Percentiles rank a stretch among this genome's conserved stretches.
phyloP scores from a whole-genome alignment of 805 yeast species.

The Candida argentea region DNA sequence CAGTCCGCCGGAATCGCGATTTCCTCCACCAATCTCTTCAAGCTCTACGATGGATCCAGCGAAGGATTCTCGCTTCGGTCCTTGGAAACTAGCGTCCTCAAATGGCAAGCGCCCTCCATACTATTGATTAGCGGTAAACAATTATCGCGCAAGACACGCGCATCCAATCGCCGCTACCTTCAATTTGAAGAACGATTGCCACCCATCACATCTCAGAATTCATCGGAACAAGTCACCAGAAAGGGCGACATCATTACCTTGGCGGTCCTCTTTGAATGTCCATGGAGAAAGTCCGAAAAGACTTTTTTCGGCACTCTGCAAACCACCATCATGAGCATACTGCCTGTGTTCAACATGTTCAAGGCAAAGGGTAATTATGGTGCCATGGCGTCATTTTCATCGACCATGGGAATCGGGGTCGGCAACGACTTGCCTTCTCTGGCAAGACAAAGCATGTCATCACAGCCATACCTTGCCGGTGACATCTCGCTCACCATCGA shows the following conservation, averaged over 20 bases:
- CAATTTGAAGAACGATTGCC: constrained; percentile 43
- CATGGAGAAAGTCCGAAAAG: constrained; percentile 73
- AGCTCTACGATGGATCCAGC: constrained; percentile 62
- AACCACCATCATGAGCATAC: constrained; percentile 52
- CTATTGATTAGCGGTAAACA: constrained; percentile 59
- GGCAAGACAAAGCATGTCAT: too few species aligned
- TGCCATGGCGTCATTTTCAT: constrained; percentile 20
- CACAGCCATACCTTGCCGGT: constrained; percentile 53
- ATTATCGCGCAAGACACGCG: constrained; percentile 23
- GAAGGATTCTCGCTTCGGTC: constrained; percentile 85
- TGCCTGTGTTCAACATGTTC: constrained; percentile 54
- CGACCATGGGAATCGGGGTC: constrained; percentile 66
- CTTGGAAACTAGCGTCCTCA: constrained; percentile 70
- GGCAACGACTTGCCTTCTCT: constrained; percentile 64
- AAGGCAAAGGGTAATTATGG: too few species aligned
- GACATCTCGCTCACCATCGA: constrained; percentile 75
- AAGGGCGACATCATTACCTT: constrained; percentile 36
- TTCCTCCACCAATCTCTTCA: constrained; percentile 39
- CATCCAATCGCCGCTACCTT: constrained; percentile 36
- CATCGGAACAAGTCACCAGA: constrained; percentile 7
- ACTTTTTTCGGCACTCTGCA: constrained; percentile 57
- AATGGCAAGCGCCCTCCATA: constrained; percentile 85
- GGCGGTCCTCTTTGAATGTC: constrained; percentile 56
- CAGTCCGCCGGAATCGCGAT: constrained; percentile 22
- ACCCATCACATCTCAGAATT: constrained; percentile 18